Conservation (phyloP, 2,329 filamentous ascomycete genomes). For the Xylariaceae sp. region DNA sequence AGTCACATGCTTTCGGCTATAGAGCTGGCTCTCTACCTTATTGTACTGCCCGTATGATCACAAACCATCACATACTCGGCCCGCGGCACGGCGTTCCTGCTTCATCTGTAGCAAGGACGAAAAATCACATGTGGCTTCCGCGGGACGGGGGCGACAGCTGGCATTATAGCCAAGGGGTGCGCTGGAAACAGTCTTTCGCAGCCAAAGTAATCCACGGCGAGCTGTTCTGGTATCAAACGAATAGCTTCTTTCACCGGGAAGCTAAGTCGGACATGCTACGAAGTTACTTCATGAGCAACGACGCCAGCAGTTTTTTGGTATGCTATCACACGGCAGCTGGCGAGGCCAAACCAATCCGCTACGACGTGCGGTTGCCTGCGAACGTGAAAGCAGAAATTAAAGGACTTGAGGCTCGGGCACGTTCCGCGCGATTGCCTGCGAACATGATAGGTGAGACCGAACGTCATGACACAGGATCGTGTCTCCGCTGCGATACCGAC, state of each 20-base stretch:
- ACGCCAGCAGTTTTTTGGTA: conserved; percentile 1
- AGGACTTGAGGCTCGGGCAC: background rate
- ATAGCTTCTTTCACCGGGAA: conserved; percentile 4
- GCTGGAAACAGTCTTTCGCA: conserved; percentile 2
- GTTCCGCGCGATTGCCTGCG: conserved; percentile 2
- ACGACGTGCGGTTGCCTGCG: too few species aligned
- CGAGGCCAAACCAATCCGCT: too few species aligned
- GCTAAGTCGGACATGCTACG: conserved; percentile 5
- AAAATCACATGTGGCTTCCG: background rate
- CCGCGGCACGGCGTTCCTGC: conserved; percentile 6
- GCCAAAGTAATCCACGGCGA: conserved; percentile 8
- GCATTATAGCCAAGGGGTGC: conserved; percentile 1
- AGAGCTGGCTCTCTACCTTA: too few species aligned
- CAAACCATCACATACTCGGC: conserved; percentile 7
- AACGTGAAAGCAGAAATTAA: background rate
- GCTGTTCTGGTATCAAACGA: conserved; percentile 6
- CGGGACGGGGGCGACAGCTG: background rate
- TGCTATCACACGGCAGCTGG: conserved; percentile 1
- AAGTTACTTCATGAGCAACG: conserved; percentile 4
- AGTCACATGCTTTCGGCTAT: too few species aligned
- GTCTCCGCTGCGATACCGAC: conserved; percentile 7
- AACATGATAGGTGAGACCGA: conserved; percentile 4
- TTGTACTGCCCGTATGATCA: conserved; percentile 6
- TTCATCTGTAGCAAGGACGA: conserved; percentile 4
- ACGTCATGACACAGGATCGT: conserved; percentile 5